Conservation (phyloP, 176 grass and related monocot genomes). For the Panicum miliaceum region DNA sequence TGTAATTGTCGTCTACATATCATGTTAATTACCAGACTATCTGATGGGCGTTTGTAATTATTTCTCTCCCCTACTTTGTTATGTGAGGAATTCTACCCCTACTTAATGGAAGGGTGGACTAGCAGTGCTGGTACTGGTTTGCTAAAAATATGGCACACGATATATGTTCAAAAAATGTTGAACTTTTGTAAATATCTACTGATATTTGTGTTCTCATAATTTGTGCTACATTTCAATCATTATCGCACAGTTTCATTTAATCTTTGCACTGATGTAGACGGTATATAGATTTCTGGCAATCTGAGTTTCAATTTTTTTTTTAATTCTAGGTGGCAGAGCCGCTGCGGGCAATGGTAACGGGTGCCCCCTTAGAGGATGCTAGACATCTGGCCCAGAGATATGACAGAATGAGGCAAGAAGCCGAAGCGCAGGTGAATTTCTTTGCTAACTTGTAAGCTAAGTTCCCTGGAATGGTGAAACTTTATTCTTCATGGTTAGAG, state of each 20-base stretch:
- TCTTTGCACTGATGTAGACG: background rate
- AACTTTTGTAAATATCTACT: background rate
- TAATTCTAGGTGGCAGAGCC: slow-evolving; percentile 88
- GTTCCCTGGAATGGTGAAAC: background rate
- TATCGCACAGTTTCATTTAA: background rate
- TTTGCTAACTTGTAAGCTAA: background rate
- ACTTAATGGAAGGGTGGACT: background rate
- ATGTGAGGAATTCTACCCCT: background rate
- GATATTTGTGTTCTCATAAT: slow-evolving; percentile 15
- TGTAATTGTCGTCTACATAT: background rate
- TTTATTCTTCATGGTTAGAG: background rate
- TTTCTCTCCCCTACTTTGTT: background rate
- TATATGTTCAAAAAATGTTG: background rate
- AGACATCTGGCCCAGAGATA: slow-evolving; percentile 95
- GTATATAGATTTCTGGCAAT: background rate
- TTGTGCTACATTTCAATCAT: slow-evolving; percentile 1
- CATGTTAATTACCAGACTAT: background rate
- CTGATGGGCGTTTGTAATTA: background rate
- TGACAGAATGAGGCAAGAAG: slow-evolving; percentile 92
- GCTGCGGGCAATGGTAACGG: slow-evolving; percentile 92
- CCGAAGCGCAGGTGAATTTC: slow-evolving; percentile 80
- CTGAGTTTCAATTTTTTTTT: slow-evolving; percentile 18
- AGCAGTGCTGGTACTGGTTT: background rate
- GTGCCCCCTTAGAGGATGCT: slow-evolving; percentile 92
- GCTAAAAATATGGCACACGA: background rate